Conservation (phyloP, 192 early-diverging fungal genomes). For the Backusella circina region DNA sequence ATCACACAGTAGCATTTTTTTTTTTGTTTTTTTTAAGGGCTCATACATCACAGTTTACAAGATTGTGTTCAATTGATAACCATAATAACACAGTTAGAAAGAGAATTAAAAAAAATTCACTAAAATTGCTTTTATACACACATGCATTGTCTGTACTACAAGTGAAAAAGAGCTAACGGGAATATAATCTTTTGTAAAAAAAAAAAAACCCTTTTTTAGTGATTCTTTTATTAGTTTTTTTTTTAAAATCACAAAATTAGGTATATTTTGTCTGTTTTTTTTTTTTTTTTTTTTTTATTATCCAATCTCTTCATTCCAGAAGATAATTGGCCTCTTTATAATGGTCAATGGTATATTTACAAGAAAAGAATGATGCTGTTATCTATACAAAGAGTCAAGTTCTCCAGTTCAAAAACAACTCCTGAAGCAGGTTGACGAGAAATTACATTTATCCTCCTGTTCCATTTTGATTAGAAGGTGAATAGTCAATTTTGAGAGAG, state of each 20-base stretch:
- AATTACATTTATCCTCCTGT: too few species aligned
- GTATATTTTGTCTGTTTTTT: neutral
- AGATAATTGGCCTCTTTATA: neutral
- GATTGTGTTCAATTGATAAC: neutral
- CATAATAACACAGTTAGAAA: too few species aligned
- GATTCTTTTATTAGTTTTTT: neutral
- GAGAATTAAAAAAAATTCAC: neutral
- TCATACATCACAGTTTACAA: neutral
- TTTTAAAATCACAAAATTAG: neutral
- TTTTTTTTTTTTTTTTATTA: too few species aligned
- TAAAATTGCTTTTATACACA: too few species aligned
- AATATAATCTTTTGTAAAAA: neutral
- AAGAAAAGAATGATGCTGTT: too few species aligned
- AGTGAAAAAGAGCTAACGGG: neutral
- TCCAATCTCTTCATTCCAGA: neutral
- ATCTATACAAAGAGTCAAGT: too few species aligned
- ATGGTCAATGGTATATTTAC: too few species aligned
- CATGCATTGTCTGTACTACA: neutral
- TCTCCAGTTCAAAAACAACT: too few species aligned
- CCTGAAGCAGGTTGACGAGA: too few species aligned
- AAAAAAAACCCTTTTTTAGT: neutral
- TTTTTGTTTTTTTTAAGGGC: neutral
- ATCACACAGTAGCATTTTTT: neutral
- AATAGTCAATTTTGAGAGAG: too few species aligned
- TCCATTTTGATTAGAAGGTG: too few species aligned